Evolutionary conservation across 139 green algal species (phyloP), one percentile per base, ranked within the genome.

Genomic region (Coelastrella sp.): DNA sequence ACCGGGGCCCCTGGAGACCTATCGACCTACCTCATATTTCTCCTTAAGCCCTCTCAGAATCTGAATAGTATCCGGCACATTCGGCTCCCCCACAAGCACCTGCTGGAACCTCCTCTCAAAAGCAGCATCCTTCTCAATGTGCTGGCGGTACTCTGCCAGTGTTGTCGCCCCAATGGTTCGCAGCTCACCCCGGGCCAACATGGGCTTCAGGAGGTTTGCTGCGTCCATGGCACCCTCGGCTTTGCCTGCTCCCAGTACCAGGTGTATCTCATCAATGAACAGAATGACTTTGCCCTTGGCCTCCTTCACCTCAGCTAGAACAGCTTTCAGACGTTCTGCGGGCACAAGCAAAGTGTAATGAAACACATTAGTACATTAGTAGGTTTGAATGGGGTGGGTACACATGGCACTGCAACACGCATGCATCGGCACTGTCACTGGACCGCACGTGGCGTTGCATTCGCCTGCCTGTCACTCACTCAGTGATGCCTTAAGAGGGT

Each of bases 191-290:
- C 98, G 93, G 16, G 97, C 98, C 77, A 99, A 95, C 97, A 98
- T 98, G 16, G 98, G 98, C 94, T 99, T 99, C 65, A 99, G 94
- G 82, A 99, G 93, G 91, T 99, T 99, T 68, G 96, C 97, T 11
- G 97, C 98, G 86, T 99, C 96, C 96, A 99, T 99, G 85, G 95
- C 92, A 59, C 97, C 96, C 58, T 92, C 87, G 4, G 93, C 90
- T 58, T 88, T 80, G 59, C 95, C 95, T 16, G 95, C 93, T 11
- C 95, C 95, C 17, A 97, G 85, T 16, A 97, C 61, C 56, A 97
- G 86, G 93, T 99, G 97, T 22, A 99, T 96, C 91, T 99, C 97
- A 85, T 99, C 97, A 74, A 99, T 98, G 92, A 99, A 99, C 20
- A 99, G 94, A 66, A 99, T 95, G 47, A 99, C 91, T 20, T 92